These are phyloP conservation scores for Vanilla planifolia DNA, from an alignment of 106 monocot species.

Conservation along the genomic window DNA sequence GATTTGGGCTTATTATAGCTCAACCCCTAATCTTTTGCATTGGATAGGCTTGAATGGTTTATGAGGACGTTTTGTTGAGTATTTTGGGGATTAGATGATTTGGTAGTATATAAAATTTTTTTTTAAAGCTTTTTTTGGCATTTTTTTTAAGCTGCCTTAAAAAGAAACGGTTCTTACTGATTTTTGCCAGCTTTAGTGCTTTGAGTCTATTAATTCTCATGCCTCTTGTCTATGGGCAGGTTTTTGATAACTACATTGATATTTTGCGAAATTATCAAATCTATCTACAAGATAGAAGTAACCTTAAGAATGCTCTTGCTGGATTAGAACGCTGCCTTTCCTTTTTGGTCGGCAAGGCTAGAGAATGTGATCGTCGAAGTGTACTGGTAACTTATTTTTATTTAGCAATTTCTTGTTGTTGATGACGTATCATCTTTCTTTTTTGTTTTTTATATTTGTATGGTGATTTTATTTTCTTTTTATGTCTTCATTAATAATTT, in stretches of 20 bases:
- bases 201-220: background rate
- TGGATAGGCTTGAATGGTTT: too few relatives aligned
- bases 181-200: background rate
- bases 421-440: background rate
- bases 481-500: background rate
- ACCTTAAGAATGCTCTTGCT: conserved; percentile 58
- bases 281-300: conserved; percentile 70
- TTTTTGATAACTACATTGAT: conserved; percentile 69
- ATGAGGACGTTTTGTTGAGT: too few relatives aligned
- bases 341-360: conserved; percentile 27
- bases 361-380: conserved; percentile 11
- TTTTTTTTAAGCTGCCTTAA: too few relatives aligned
- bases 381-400: conserved; percentile 19
- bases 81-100: too few relatives aligned
- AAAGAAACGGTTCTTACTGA: too few relatives aligned
- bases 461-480: background rate
- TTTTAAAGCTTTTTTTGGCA: too few relatives aligned
- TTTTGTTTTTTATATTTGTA: background rate
- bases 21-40: too few relatives aligned
- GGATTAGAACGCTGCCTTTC: conserved; percentile 70
- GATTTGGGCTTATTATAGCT: too few relatives aligned
- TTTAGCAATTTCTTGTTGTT: background rate
- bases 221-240: conserved; percentile 34
- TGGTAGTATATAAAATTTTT: too few relatives aligned
- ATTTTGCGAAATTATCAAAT: conserved; percentile 74